phyloP scores from a whole-genome alignment of 805 yeast species.

The Candida incommunis region DNA sequence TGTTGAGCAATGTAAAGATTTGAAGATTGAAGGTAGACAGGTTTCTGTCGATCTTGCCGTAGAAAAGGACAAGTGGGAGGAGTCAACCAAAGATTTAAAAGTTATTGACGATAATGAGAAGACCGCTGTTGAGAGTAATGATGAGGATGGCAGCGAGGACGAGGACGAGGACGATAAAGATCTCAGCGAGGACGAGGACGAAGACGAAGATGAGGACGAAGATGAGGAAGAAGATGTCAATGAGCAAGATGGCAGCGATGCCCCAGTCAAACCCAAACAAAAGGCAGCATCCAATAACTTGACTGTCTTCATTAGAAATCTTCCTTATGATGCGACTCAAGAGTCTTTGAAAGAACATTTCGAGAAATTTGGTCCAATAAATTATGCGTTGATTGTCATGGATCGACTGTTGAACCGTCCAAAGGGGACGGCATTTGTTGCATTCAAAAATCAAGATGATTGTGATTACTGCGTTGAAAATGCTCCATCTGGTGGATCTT shows the following conservation, averaged over 20 bases:
- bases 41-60: constrained; percentile 93
- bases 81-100: constrained; percentile 21
- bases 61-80: constrained; percentile 75
- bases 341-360: constrained; percentile 73
- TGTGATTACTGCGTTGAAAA: constrained; percentile 53
- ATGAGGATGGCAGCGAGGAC: constrained; percentile 28
- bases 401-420: constrained; percentile 79
- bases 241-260: constrained; percentile 15
- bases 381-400: constrained; percentile 85
- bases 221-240: constrained; percentile 17
- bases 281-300: constrained; percentile 20
- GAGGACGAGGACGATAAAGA: constrained; percentile 26
- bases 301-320: constrained; percentile 78
- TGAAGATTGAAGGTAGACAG: constrained; percentile 76
- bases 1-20: constrained; percentile 55
- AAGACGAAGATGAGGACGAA: constrained; percentile 19
- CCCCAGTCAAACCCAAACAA: constrained; percentile 13
- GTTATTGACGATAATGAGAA: constrained; percentile 26
- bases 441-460: constrained; percentile 50
- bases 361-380: constrained; percentile 67
- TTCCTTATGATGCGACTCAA: constrained; percentile 86
- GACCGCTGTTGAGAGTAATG: too few relatives aligned
- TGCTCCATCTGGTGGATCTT: constrained; percentile 62
- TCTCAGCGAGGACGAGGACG: constrained; percentile 25
- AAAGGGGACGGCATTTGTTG: constrained; percentile 90